Conservation (phyloP, 257 asterid species). For the Anisodus acutangulus region DNA sequence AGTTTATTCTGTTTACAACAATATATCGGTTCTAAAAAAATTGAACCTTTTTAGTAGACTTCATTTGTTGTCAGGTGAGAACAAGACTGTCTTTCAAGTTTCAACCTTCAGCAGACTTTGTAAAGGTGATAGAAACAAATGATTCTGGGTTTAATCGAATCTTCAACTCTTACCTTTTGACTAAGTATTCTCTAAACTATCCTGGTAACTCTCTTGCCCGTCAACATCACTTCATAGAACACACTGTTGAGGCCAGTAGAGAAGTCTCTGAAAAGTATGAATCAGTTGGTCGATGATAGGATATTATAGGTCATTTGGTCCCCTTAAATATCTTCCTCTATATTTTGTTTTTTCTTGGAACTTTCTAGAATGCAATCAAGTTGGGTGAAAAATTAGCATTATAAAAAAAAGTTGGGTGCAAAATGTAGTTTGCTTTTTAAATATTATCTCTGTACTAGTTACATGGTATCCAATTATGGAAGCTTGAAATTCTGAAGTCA, state of each 20-base stretch:
- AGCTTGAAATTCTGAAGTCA: not conserved
- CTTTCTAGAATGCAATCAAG: not conserved
- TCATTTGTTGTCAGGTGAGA: not conserved
- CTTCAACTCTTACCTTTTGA: not conserved
- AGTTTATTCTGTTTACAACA: not conserved
- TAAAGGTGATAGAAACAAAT: not conserved
- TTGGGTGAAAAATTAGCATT: too few relatives aligned
- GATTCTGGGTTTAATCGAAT: not conserved
- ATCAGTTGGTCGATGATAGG: not conserved
- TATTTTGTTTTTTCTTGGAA: not conserved
- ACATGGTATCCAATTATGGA: not conserved
- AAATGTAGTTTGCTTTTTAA: not conserved
- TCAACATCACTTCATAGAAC: slow-evolving; percentile 8
- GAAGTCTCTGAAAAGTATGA: not conserved
- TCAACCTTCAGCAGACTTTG: not conserved
- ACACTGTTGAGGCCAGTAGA: not conserved
- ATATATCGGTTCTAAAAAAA: not conserved
- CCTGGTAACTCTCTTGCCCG: not conserved
- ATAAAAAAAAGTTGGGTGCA: too few relatives aligned
- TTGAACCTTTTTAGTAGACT: not conserved
- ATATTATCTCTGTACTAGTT: not conserved
- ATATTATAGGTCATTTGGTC: not conserved
- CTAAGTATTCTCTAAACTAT: not conserved
- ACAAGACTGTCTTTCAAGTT: not conserved
- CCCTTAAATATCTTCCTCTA: not conserved